These are phyloP conservation scores for Penicillium steckii DNA, from an alignment of 495 filamentous ascomycete genomes.

Conservation along the genomic window DNA sequence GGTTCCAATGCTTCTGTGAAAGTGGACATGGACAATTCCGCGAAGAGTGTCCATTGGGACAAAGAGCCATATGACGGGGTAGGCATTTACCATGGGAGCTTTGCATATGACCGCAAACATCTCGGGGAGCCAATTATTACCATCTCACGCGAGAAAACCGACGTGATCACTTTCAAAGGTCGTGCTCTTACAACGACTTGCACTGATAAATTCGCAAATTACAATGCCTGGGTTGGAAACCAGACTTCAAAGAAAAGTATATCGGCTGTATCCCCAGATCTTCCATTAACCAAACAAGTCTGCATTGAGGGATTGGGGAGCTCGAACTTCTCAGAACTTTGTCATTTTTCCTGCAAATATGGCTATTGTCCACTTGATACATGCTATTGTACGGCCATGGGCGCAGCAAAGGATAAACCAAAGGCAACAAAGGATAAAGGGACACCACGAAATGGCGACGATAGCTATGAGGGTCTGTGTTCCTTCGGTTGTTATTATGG, in stretches of 20 bases:
- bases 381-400: slow-evolving; percentile 20
- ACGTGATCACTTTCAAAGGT: slow-evolving; percentile 35
- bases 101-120: slow-evolving; percentile 45
- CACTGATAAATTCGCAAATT: slow-evolving; percentile 49
- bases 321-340: slow-evolving; percentile 14
- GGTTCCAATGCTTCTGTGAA: slow-evolving; percentile 35
- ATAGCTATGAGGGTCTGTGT: slow-evolving; percentile 10
- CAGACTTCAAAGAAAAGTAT: slow-evolving; percentile 9
- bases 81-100: slow-evolving; percentile 52
- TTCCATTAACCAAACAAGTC: slow-evolving; percentile 10
- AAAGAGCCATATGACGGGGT: slow-evolving; percentile 22
- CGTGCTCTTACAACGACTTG: slow-evolving; percentile 47
- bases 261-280: neutral
- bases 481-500: slow-evolving; percentile 17
- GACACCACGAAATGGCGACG: slow-evolving; percentile 5
- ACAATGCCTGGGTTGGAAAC: slow-evolving; percentile 50
- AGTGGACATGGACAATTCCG: slow-evolving; percentile 49
- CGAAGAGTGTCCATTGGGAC: slow-evolving; percentile 26
- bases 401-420: slow-evolving; percentile 4
- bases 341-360: slow-evolving; percentile 16
- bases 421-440: slow-evolving; percentile 8
- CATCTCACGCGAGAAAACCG: slow-evolving; percentile 40
- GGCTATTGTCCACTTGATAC: slow-evolving; percentile 20
- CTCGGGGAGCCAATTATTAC: slow-evolving; percentile 52
- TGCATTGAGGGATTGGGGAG: slow-evolving; percentile 12